Evolutionary conservation across 169 alveolate genomes (phyloP), one percentile per base, ranked within the genome.

Genomic region (Cytauxzoon felis): DNA sequence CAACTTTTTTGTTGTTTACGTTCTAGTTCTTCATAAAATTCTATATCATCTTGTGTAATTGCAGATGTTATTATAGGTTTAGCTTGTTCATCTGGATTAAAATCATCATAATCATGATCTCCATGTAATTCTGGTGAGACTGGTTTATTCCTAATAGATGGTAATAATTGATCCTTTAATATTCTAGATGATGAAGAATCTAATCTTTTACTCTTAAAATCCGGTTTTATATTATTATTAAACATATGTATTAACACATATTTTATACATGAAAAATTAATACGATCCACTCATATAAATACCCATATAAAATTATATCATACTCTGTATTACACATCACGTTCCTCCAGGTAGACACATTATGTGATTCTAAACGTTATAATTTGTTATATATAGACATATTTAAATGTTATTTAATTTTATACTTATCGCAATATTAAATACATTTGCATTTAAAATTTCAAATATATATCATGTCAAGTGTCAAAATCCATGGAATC

Each of bases 41-140:
- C 66, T n/a, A 70, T 48, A 24, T 60, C 73, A 16, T 70, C 81
- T 49, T 57, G 70, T 19, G 63, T 70, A 23, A 70, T 36, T 3
- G 72, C 81, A 0, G 81, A 70, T 29, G 67, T 41, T 11, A 70
- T 70, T 9, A 63, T 59, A 18, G 72, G 59, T 32, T 56, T 63
- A 11, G 62, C 47, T 11, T 19, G 38, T 9, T 56, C 65, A 9
- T 33, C 18, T 36, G 5, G 62, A 13, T 56, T 52, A n/a, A n/a
- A n/a, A 7, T 21, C 5, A 18, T 56, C 66, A 21, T 50, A 50
- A 30, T 56, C 66, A 7, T 52, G 7, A 16, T 56, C 66, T 3
- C 66, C 66, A 30, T 56, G 66, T 9, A 56, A 40, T 1, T 24
- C 66, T 9, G 56, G 66, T 13, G 56, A 40, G 7, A 56, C 66